Percentiles rank a stretch among this genome's conserved stretches.
These are phyloP conservation scores for Sclerotinia glacialis DNA, from an alignment of 2,329 filamentous ascomycete genomes.

Conservation along the genomic window DNA sequence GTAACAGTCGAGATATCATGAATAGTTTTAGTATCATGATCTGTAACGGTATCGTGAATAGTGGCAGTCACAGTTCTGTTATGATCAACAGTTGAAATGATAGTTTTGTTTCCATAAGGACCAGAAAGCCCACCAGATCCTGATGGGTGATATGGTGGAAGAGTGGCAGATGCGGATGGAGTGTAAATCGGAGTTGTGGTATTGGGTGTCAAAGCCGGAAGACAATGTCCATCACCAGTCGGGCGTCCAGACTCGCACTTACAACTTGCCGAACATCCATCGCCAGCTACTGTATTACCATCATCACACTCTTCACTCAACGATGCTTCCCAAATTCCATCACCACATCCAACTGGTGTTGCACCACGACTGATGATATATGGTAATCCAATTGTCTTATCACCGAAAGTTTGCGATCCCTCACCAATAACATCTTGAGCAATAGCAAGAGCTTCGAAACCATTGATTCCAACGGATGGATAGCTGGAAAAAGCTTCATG, in stretches of 20 bases:
- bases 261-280: constrained; percentile 43
- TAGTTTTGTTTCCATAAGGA: constrained; percentile 23
- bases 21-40: constrained; percentile 18
- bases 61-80: constrained; percentile 16
- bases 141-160: constrained; percentile 11
- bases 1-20: constrained; percentile 20
- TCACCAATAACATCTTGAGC: constrained; percentile 41
- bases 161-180: constrained; percentile 19
- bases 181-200: constrained; percentile 17
- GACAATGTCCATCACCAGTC: constrained; percentile 34
- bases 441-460: constrained; percentile 44
- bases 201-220: constrained; percentile 20
- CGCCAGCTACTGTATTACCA: constrained; percentile 41
- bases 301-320: constrained; percentile 45
- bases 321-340: constrained; percentile 40
- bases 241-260: constrained; percentile 40
- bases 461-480: constrained; percentile 40
- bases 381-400: constrained; percentile 42
- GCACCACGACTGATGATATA: constrained; percentile 46
- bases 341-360: constrained; percentile 44
- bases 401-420: constrained; percentile 41
- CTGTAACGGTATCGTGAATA: constrained; percentile 8
- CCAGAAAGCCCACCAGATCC: constrained; percentile 11
- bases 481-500: constrained; percentile 45
- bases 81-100: constrained; percentile 22